These are phyloP conservation scores for Colletotrichum costaricense DNA, from an alignment of 2,329 filamentous ascomycete species.

Conservation along the genomic window DNA sequence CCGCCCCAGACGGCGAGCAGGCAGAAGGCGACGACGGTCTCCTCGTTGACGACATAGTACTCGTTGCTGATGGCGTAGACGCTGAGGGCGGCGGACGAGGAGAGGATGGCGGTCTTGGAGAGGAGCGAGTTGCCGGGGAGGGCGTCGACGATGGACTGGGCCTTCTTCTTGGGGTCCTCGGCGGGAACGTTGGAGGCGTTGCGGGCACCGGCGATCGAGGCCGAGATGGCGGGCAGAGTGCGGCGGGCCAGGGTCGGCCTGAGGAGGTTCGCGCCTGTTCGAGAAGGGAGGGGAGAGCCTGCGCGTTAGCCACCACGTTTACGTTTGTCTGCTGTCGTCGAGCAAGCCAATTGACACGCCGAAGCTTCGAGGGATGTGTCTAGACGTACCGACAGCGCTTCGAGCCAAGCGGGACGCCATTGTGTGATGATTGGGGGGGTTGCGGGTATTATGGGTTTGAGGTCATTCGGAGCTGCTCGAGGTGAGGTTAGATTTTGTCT, in stretches of 20 bases:
- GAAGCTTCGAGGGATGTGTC: conserved; percentile 36
- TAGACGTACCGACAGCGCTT: conserved; percentile 88
- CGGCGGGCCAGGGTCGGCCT: conserved; percentile 83
- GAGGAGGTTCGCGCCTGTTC: conserved; percentile 86
- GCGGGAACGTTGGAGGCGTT: conserved; percentile 81
- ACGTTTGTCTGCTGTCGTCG: neutral
- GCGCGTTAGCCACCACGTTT: conserved; percentile 34
- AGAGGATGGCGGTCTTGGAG: conserved; percentile 97
- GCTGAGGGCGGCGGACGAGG: conserved; percentile 88
- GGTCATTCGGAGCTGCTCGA: conserved; percentile 57
- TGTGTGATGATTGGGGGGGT: conserved; percentile 71
- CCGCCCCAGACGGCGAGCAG: conserved; percentile 93
- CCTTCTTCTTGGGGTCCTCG: conserved; percentile 96
- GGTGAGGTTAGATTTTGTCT: conserved; percentile 63
- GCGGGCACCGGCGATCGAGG: conserved; percentile 74
- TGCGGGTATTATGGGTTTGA: conserved; percentile 59
- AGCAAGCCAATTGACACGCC: conserved; percentile 50
- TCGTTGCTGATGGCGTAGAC: conserved; percentile 98
- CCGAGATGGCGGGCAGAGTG: conserved; percentile 78
- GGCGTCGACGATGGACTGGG: conserved; percentile 92
- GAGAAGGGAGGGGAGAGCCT: conserved; percentile 39
- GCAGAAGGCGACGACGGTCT: conserved; percentile 93
- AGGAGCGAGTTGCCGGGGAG: conserved; percentile 92
- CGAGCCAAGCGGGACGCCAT: conserved; percentile 99
- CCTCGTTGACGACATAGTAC: conserved; percentile 99